Base-by-base conservation (phyloP, 306 rosid species). In the Vachellia collinsii region DNA sequence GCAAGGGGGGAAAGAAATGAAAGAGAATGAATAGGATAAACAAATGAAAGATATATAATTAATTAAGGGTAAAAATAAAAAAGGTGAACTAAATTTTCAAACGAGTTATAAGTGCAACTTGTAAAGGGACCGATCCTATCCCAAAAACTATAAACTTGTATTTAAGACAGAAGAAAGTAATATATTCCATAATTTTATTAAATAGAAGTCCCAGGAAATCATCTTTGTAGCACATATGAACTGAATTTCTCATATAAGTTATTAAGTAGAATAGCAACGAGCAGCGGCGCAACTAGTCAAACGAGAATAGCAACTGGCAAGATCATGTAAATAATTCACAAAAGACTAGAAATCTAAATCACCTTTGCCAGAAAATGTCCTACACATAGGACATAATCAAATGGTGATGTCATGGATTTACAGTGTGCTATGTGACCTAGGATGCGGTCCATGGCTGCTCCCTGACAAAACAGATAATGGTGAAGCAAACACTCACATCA, bases 361-460 rank as follows among this genome's bases (percentile, higher is more conserved):
- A 59, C 65, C 65, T 59, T 59, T 59, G 34, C 65, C 14, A 59
- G 65, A 59, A 59, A 59, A 22, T 59, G 65, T 59, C 65, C 65
- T 20, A 59, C 9, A 22, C 65, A 59, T 0, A 59, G 14, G 14
- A 59, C 65, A 59, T 59, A 59, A 22, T 59, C 65, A 59, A 59
- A 23, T 22, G 65, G 65, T 59, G 65, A 59, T 59, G 65, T 59
- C 65, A 59, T 23, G 37, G 65, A 23, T 59, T 59, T 22, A 11
- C 65, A 23, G 65, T 59, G 16, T 59, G 6, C 65, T 9, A 59
- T 59, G 14, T 59, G 65, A 59, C 65, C 65, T 10, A 59, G 65
- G 65, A 59, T 59, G 65, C 65, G 65, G 65, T 59, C 65, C 36
- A 59, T 59, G 23, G 65, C 65, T 59, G 65, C 65, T 59, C 65